A percentile compares a stretch with the other conserved stretches of the same genome.
Conservation (phyloP, 495 filamentous ascomycete genomes). For the Diplogelasinospora grovesii region DNA sequence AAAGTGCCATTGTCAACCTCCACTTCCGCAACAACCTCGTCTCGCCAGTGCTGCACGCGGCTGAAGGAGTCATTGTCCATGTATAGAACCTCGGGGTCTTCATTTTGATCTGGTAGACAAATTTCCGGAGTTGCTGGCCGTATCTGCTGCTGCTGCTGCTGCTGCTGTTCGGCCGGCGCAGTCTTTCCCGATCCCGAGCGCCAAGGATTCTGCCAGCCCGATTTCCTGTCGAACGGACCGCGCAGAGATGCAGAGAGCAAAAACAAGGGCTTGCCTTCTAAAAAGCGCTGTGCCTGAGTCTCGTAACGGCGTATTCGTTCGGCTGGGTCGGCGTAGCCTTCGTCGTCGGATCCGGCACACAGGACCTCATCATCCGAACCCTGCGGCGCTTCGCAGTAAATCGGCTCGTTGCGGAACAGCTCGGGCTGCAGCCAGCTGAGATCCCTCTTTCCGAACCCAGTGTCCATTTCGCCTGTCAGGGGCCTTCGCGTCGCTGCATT, state of each 20-base stretch:
- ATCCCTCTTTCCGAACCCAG: neutral
- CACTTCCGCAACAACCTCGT: too few species aligned
- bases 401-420: constrained; percentile 21
- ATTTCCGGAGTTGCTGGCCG: too few species aligned
- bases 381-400: constrained; percentile 38
- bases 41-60: constrained; percentile 15
- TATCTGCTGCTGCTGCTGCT: too few species aligned
- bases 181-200: constrained; percentile 13
- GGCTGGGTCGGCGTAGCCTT: constrained; percentile 38
- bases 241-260: constrained; percentile 56
- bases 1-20: too few species aligned
- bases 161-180: constrained; percentile 2
- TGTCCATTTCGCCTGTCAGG: constrained; percentile 3
- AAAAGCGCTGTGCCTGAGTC: constrained; percentile 49
- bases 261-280: constrained; percentile 49
- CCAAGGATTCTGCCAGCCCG: constrained; percentile 64
- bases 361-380: constrained; percentile 36
- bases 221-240: constrained; percentile 52
- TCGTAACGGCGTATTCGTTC: constrained; percentile 54
- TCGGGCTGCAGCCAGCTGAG: constrained; percentile 16
- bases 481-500: neutral
- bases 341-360: constrained; percentile 53
- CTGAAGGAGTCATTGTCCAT: constrained; percentile 6
- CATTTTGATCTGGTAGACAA: too few species aligned
- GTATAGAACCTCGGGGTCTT: too few species aligned